These are phyloP conservation scores for Cyberlindnera saturnus DNA, from an alignment of 805 yeast genomes.

Conservation along the genomic window DNA sequence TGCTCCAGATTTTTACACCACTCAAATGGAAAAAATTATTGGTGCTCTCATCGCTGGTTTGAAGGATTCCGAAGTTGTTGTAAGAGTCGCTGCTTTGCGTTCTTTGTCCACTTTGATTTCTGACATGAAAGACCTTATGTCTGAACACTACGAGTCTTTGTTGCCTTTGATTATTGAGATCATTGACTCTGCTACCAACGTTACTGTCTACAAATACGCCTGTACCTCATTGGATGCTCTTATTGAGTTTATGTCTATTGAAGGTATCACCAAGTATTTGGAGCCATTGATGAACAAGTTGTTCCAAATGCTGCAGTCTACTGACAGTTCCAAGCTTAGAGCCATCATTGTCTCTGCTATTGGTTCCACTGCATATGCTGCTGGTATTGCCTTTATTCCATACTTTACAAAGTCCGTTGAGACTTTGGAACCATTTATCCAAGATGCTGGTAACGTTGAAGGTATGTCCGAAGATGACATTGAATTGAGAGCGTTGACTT, in stretches of 20 bases:
- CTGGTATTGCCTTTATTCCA: conserved; percentile 83
- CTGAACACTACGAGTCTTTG: conserved; percentile 75
- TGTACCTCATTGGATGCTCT: conserved; percentile 88
- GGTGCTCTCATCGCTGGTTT: conserved; percentile 72
- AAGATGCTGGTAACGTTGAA: conserved; percentile 58
- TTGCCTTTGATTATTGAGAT: conserved; percentile 82
- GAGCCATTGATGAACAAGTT: conserved; percentile 88
- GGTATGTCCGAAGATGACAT: conserved; percentile 85
- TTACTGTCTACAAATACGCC: conserved; percentile 83
- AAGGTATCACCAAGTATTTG: conserved; percentile 73
- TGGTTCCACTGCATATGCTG: conserved; percentile 94
- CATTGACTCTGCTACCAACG: conserved; percentile 79
- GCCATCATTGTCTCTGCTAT: conserved; percentile 88
- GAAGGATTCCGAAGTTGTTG: conserved; percentile 66
- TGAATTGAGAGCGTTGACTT: conserved; percentile 85
- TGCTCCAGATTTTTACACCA: conserved; percentile 86
- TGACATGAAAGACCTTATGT: conserved; percentile 79
- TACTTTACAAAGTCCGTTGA: conserved; percentile 78
- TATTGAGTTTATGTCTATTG: conserved; percentile 85
- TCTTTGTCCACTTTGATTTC: conserved; percentile 72
- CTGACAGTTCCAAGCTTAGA: conserved; percentile 65
- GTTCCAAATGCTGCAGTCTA: conserved; percentile 72
- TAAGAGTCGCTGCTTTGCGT: conserved; percentile 80
- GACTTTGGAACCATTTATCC: conserved; percentile 75
- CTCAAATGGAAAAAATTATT: conserved; percentile 67